Conservation (phyloP, 768 basidiomycete species). For the Porphyrellus cyaneotinctus region DNA sequence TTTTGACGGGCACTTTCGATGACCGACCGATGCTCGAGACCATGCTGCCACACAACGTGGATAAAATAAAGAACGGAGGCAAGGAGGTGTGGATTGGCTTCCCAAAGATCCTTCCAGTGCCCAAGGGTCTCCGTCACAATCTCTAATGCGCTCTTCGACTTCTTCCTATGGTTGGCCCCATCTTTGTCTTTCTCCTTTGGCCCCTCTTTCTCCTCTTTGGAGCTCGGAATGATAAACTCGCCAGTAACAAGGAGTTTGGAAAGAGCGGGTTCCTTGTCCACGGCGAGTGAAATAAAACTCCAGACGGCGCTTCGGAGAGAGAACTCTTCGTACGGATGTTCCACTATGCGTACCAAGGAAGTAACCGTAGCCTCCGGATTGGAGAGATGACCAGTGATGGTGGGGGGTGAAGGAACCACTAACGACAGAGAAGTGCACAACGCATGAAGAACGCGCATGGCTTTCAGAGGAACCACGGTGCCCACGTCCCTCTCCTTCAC, state of each 20-base stretch:
- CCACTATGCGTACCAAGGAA: constrained; percentile 64
- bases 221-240: constrained; percentile 50
- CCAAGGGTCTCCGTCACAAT: constrained; percentile 63
- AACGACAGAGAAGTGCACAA: constrained; percentile 63
- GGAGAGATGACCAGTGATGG: constrained; percentile 73
- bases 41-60: constrained; percentile 76
- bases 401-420: constrained; percentile 58
- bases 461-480: constrained; percentile 55
- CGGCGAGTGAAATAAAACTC: constrained; percentile 76
- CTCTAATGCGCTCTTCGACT: constrained; percentile 55
- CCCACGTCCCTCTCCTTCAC: constrained; percentile 65
- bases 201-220: constrained; percentile 36
- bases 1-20: constrained; percentile 56
- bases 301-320: constrained; percentile 72
- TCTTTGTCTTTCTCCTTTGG: constrained; percentile 20
- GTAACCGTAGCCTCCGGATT: constrained; percentile 70
- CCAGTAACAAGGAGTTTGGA: constrained; percentile 77
- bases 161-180: constrained; percentile 28
- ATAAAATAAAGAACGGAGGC: constrained; percentile 73
- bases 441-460: constrained; percentile 62
- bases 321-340: constrained; percentile 78
- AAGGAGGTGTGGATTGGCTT: constrained; percentile 70
- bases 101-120: constrained; percentile 74
- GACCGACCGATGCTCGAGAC: constrained; percentile 61
- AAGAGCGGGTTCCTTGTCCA: constrained; percentile 84